Evolutionary conservation across 148 eudicot genomes (phyloP), one percentile per base, ranked within the genome.

Genomic region (Diospyros lotus): DNA sequence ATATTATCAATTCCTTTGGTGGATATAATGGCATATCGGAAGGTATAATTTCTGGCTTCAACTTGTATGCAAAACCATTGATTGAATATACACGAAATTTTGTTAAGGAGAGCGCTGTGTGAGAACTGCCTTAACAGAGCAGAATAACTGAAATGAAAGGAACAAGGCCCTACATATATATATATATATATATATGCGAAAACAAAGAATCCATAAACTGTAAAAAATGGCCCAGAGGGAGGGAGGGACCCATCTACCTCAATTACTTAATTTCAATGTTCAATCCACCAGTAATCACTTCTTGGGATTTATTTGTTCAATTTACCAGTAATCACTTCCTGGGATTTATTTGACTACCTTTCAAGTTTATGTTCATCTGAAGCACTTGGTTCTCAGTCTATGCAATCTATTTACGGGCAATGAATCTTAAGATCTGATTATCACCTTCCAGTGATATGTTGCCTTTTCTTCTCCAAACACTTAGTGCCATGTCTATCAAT

Each of bases 11-110:
- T 95, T 81, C 97, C 99, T 40, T 78, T 93, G 79, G 89, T 86
- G 38, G 99, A 95, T 80, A 86, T 95, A 55, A 80, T 92, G 85
- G 96, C 89, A 68, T 95, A 86, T 80, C 92, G 94, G 58, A 95
- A 92, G 99, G 99, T 93, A 77, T 78, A 77, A 41, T 3, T 18
- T 54, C 58, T 41, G 42, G 55, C 5, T 71, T 51, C 11, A 50
- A 50, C 38, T 8, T 68, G 42, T 68, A 10, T 11, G 43, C 53
- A 53, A 53, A 41, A 38, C 45, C 51, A 11, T 14, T 73, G 9
- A 61, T 13, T 51, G 28, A 28, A 28, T 28, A 28, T 28, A 28
- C 28, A 28, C 28, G 0, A 28, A 28, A 28, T 28, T 28, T 28
- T 28, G 28, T 28, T 28, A 28, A 28, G 28, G 28, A 28, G 0